A percentile compares a stretch with the other conserved stretches of the same genome.
phyloP scores from a whole-genome alignment of 352 stramenopile genomes.

The Globisporangium cederbergense region DNA sequence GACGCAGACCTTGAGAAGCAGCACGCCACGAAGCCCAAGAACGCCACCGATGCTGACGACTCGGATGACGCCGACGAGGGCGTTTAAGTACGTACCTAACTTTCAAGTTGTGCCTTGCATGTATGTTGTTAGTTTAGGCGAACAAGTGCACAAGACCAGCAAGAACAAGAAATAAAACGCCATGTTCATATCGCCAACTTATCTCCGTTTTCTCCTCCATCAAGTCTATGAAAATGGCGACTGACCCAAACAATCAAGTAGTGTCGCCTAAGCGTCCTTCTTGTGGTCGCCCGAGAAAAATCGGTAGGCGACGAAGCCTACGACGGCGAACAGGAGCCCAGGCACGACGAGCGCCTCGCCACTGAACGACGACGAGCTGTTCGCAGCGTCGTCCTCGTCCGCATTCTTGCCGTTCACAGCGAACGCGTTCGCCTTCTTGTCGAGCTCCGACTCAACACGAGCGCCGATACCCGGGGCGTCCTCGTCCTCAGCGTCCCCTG shows the following conservation, averaged over 20 bases:
- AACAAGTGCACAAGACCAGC: background rate
- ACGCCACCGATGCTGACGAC: conserved; percentile 37
- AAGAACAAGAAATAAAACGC: background rate
- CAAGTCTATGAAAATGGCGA: background rate
- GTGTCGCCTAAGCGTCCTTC: conserved; percentile 50
- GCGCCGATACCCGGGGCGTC: conserved; percentile 65
- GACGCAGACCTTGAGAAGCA: conserved; percentile 51
- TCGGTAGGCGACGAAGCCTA: conserved; percentile 47
- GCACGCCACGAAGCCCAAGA: conserved; percentile 31
- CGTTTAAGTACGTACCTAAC: background rate
- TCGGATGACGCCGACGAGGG: conserved; percentile 39
- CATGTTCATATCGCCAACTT: background rate
- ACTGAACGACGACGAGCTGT: conserved; percentile 29
- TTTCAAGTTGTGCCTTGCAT: background rate
- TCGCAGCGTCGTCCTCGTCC: background rate
- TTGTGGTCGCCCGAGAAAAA: conserved; percentile 66
- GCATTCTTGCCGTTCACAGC: conserved; percentile 11
- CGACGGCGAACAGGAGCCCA: conserved; percentile 42
- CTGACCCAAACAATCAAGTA: background rate
- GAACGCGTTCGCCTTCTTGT: conserved; percentile 15
- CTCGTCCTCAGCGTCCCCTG: conserved; percentile 28
- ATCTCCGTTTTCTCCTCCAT: background rate
- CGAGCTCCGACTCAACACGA: conserved; percentile 22
- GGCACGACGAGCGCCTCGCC: conserved; percentile 43
- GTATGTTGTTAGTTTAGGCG: too few relatives aligned